Percentiles rank a stretch among this genome's conserved stretches.
phyloP scores from a whole-genome alignment of 2,329 filamentous ascomycete genomes.

The Botrytis aclada region DNA sequence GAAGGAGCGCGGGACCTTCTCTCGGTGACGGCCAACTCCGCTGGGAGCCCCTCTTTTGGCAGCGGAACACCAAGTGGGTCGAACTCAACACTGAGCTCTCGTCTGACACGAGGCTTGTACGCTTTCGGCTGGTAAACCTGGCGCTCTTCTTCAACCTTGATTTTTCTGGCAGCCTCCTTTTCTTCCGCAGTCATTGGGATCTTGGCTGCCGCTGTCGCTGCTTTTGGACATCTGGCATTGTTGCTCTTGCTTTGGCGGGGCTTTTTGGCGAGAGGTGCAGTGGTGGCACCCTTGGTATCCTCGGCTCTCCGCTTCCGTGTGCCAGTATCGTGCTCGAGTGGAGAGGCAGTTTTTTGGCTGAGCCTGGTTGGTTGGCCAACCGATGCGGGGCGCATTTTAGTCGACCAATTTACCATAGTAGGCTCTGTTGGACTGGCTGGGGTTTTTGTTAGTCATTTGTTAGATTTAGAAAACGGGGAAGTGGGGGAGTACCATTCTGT shows the following conservation, averaged over 20 bases:
- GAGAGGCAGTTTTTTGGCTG: too few relatives aligned
- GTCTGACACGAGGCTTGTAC: neutral
- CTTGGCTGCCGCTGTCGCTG: neutral
- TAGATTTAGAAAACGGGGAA: neutral
- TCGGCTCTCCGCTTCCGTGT: neutral
- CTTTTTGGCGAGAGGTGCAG: neutral
- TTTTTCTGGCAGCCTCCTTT: neutral
- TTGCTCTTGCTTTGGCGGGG: neutral
- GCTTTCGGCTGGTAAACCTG: rapidly evolving
- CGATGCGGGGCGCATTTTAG: too few relatives aligned
- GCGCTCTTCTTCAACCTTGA: neutral
- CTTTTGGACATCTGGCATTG: neutral
- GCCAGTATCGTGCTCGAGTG: neutral
- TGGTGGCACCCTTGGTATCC: neutral
- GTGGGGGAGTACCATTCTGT: neutral
- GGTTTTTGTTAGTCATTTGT: constrained; percentile 6
- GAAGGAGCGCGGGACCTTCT: neutral
- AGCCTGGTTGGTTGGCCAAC: too few relatives aligned
- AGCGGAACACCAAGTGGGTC: neutral
- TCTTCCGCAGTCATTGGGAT: neutral
- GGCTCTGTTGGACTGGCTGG: too few relatives aligned
- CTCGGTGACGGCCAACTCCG: neutral
- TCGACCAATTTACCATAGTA: too few relatives aligned
- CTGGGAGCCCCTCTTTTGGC: neutral
- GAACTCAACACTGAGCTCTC: neutral